Evolutionary conservation across 2,329 filamentous ascomycete genomes (phyloP), one percentile per base, ranked within the genome.

Genomic region (Trichoderma polysporum): DNA sequence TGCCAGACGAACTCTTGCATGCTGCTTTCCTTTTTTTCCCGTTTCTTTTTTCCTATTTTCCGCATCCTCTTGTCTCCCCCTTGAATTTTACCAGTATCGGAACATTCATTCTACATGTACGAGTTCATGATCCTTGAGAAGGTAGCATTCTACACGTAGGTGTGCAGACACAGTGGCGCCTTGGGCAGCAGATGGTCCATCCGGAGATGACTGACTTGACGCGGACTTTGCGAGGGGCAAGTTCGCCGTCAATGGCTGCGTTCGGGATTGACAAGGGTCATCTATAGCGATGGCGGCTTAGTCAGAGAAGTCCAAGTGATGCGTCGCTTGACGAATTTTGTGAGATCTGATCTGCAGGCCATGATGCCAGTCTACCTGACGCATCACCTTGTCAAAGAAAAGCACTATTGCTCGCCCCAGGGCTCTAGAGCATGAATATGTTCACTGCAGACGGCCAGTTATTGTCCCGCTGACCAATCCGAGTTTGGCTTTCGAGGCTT

Each of bases 171-270:
- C 31, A 54, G 35, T 50, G 50, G 19, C 27, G 50, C 49, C 49
- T 22, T 29, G 39, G 29, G 19, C 37, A 25, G 47, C 50, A 10
- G 50, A 15, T 54, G 61, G 61, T 19, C 50, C 15, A 47, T 54
- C 37, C 61, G 61, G 50, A 64, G 61, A 64, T 64, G 61, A 63
- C 58, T 47, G 41, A 27, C 31, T 53, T 27, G 13, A 54, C 22
- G 58, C 31, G 31, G n/a, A 50, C 41, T 33, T 35, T 8, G 19
- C 15, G 29, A 49, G 57, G n/a, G 13, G 12, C 27, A 17, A 22
- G n/a, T 22, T 25, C 25, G 49, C 25, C n/a, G 45, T 41, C 17
- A 15, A 19, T 29, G 22, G 45, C 33, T 41, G 47, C 17, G 35
- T 53, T 52, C 31, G 15, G 27, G 13, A 22, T 47, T 10, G 31